Conservation (phyloP, 768 basidiomycete species). For the Cystobasidium tubakii region DNA sequence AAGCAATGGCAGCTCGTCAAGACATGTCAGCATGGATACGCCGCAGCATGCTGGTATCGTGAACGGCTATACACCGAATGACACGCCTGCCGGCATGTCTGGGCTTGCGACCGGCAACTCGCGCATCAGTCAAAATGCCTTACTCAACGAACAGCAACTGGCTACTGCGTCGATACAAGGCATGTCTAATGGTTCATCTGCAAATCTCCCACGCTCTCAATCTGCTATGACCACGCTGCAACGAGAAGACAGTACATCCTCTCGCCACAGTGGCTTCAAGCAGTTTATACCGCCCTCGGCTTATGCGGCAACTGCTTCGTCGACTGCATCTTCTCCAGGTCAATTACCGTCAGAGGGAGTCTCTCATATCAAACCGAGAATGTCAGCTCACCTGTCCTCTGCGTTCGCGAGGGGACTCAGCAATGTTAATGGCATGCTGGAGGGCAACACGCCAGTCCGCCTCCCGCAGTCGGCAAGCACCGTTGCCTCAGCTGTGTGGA, state of each 20-base stretch:
- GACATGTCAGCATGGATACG: neutral
- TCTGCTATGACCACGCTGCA: slow-evolving; percentile 25
- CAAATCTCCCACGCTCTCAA: slow-evolving; percentile 7
- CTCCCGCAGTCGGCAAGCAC: slow-evolving; percentile 18
- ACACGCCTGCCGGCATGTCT: neutral
- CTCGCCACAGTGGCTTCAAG: slow-evolving; percentile 7
- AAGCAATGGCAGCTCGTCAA: neutral
- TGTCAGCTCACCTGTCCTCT: slow-evolving; percentile 8
- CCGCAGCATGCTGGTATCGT: neutral
- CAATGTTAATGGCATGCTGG: slow-evolving; percentile 28
- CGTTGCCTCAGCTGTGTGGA: slow-evolving; percentile 33
- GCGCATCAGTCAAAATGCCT: neutral
- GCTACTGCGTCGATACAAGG: neutral
- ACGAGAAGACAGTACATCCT: neutral
- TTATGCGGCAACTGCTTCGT: neutral
- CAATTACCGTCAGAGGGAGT: neutral
- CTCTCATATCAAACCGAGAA: neutral
- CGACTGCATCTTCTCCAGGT: slow-evolving; percentile 25
- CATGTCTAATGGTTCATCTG: neutral
- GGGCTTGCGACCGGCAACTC: neutral
- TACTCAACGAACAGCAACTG: neutral
- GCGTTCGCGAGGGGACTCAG: slow-evolving; percentile 19
- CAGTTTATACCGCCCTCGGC: slow-evolving; percentile 31
- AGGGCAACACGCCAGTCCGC: slow-evolving; percentile 19
- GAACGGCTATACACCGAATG: neutral